Conservation (phyloP, 164 flowering plant species). For the Magnolia sinica region DNA sequence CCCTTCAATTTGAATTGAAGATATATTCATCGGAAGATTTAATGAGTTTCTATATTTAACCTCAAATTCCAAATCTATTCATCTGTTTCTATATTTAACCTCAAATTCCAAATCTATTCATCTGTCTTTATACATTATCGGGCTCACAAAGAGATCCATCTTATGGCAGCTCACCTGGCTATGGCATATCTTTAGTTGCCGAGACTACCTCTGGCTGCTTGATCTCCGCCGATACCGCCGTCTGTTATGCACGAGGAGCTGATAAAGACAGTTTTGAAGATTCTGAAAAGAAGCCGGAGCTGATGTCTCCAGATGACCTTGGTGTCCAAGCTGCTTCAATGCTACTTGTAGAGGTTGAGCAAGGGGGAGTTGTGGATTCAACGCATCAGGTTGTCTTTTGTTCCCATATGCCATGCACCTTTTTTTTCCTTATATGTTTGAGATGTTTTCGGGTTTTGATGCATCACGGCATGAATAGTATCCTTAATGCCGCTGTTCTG, state of each 20-base stretch:
- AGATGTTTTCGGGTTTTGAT: neutral
- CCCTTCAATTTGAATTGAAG: too few relatives aligned
- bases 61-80: too few relatives aligned
- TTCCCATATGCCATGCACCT: neutral
- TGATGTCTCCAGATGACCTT: constrained; percentile 62
- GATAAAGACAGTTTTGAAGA: constrained; percentile 44
- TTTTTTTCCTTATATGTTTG: neutral
- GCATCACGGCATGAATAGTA: neutral
- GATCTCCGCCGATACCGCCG: constrained; percentile 76
- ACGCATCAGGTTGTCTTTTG: constrained; percentile 72
- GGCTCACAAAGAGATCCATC: constrained; percentile 4
- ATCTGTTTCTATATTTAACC: too few relatives aligned
- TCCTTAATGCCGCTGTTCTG: too few relatives aligned
- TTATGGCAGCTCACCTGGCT: constrained; percentile 78
- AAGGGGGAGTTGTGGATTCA: constrained; percentile 94
- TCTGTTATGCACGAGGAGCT: constrained; percentile 39
- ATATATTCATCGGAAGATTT: too few relatives aligned
- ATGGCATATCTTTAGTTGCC: constrained; percentile 87
- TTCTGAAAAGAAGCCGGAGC: constrained; percentile 41
- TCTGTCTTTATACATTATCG: neutral
- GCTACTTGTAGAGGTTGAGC: constrained; percentile 76
- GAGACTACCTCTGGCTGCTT: constrained; percentile 82
- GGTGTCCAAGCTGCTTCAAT: constrained; percentile 72
- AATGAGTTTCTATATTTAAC: too few relatives aligned
- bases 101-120: too few relatives aligned